A percentile compares a stretch with the other conserved stretches of the same genome.
phyloP scores from a whole-genome alignment of 192 early-diverging fungal genomes.

The Coemansia sp. region DNA sequence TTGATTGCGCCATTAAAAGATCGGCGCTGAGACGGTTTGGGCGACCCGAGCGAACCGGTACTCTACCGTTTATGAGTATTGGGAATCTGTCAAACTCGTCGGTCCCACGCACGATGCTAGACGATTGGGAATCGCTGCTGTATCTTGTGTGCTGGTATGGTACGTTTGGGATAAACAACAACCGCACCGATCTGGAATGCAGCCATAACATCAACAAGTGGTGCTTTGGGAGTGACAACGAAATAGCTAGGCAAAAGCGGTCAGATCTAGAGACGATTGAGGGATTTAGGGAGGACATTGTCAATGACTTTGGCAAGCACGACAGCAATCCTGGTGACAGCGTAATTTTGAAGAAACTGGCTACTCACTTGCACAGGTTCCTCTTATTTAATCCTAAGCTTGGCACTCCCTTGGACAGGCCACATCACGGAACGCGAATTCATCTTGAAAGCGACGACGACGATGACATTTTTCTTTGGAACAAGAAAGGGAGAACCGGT shows the following conservation, averaged over 20 bases:
- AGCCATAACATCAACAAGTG: background rate
- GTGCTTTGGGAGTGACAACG: background rate
- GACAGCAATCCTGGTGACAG: background rate
- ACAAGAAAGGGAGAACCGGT: no score
- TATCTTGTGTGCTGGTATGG: conserved; percentile 18
- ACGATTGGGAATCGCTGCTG: conserved; percentile 4
- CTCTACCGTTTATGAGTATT: conserved; percentile 10
- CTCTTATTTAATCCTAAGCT: background rate
- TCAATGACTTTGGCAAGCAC: no score
- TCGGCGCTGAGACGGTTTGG: background rate
- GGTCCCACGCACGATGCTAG: conserved; percentile 7
- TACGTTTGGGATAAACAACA: conserved; percentile 10
- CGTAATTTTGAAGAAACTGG: background rate
- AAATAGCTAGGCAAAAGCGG: background rate
- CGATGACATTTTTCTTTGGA: no score
- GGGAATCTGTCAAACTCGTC: background rate
- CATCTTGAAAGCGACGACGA: no score
- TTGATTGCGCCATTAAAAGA: conserved; percentile 5
- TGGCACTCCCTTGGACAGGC: no score
- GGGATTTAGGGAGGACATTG: no score
- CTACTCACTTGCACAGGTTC: background rate
- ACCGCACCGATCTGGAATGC: background rate
- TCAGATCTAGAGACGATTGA: no score
- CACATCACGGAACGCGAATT: background rate
- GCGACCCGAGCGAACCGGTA: conserved; percentile 8